phyloP scores from a whole-genome alignment of 1,284 basidiomycete genomes.

The Pseudozyma sp. region DNA sequence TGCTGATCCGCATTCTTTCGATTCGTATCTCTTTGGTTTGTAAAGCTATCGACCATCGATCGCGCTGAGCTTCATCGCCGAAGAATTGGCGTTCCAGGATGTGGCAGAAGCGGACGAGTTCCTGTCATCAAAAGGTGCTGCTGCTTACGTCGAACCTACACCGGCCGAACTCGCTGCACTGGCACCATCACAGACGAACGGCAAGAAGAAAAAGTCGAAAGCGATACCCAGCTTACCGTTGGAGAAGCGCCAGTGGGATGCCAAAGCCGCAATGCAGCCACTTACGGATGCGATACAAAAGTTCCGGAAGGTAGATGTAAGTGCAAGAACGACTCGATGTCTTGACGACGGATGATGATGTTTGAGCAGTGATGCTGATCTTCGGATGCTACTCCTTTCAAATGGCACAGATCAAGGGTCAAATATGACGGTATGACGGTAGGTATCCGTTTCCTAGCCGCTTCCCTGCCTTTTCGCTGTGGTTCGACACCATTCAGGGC shows the following conservation, averaged over 20 bases:
- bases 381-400: no score
- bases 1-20: not conserved
- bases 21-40: not conserved
- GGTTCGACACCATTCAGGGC: not conserved
- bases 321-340: constrained; percentile 8
- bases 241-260: constrained; percentile 70
- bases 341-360: not conserved
- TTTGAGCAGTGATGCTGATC: not conserved
- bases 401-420: constrained; percentile 49
- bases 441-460: constrained; percentile 1
- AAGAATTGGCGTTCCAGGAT: constrained; percentile 85
- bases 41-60: constrained; percentile 70
- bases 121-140: constrained; percentile 78
- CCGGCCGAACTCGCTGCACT: constrained; percentile 47
- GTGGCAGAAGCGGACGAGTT: constrained; percentile 78
- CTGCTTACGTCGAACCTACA: constrained; percentile 73
- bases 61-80: constrained; percentile 80
- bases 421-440: constrained; percentile 50
- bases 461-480: no score
- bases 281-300: constrained; percentile 70
- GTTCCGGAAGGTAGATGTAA: constrained; percentile 73
- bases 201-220: constrained; percentile 44
- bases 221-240: constrained; percentile 39
- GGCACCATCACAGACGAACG: constrained; percentile 6
- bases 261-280: constrained; percentile 70